Base-by-base conservation (phyloP, 345 rosid genomes). In the Microthlaspi erraticum region DNA sequence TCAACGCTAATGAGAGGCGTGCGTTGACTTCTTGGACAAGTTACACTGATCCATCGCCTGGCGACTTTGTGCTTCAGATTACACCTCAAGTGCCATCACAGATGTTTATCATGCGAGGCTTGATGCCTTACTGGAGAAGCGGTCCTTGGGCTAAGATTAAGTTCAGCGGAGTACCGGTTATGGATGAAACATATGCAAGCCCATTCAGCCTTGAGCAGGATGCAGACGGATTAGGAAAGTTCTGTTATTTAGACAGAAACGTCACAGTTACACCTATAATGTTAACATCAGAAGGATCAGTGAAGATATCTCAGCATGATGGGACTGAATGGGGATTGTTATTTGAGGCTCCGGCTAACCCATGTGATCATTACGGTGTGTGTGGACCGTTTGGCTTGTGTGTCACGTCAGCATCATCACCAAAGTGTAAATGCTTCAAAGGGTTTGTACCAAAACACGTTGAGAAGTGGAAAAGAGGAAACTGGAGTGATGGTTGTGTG, bases 1-100 rank as follows among this genome's bases (percentile, higher is more conserved):
- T 43, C 4, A 5, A 16, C 60, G 43, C 74, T 0, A 60, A 46
- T n/a, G 56, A 57, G 57, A 57, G 65, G 2, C 49, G 41, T 34
- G 41, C 11, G 14, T 44, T 84, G 50, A 75, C 70, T 11, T 81
- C 85, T 16, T 81, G 85, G 87, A 84, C 65, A 52, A 72, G 71
- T 59, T 10, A 10, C 5, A 19, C 32, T 0, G 73, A 84, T 73
- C 85, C 85, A 45, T 82, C 88, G 0, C 51, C 71, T 1, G 88
- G 88, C 1, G 59, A 80, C 12, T 78, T 45, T 50, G 12, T 64
- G 5, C 7, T 11, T 18, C 39, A 2, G 44, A 10, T 80, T 0
- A 75, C 78, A 14, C 53, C 52, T 2, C 64, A 29, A 58, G 81
- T 73, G 14, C 78, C 79, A 20, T 79, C 84, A 3, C 79, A 84